phyloP scores from a whole-genome alignment of 768 basidiomycete species.

The Leccinum boreale region DNA sequence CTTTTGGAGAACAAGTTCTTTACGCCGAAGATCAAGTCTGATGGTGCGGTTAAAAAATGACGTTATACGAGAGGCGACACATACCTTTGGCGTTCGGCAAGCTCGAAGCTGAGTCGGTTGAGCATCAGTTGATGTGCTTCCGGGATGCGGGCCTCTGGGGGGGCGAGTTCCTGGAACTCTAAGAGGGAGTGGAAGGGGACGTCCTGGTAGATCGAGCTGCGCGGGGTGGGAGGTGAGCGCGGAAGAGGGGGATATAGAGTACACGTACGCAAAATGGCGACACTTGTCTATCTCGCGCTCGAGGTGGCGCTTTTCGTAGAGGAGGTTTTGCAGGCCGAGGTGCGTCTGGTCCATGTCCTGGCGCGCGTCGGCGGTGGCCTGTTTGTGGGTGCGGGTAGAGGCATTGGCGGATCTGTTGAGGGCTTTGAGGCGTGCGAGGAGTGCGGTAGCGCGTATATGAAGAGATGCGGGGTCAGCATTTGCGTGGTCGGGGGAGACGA shows the following conservation, averaged over 20 bases:
- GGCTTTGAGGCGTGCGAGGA: constrained; percentile 76
- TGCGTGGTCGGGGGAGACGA: constrained; percentile 54
- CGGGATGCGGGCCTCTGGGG: constrained; percentile 57
- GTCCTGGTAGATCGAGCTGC: constrained; percentile 86
- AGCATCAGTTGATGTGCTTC: constrained; percentile 86
- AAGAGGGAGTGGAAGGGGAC: constrained; percentile 69
- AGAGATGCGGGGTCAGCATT: constrained; percentile 39
- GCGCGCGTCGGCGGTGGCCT: constrained; percentile 68
- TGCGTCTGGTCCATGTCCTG: constrained; percentile 90
- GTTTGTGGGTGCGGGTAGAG: constrained; percentile 67
- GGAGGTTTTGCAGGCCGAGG: constrained; percentile 79
- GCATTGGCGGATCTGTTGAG: constrained; percentile 73
- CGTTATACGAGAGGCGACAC: constrained; percentile 10
- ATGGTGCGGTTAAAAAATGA: background rate
- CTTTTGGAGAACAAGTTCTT: constrained; percentile 65
- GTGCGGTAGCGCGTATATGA: constrained; percentile 67
- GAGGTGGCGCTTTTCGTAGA: constrained; percentile 87
- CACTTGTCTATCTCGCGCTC: constrained; percentile 92
- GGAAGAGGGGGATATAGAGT: background rate
- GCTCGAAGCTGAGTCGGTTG: constrained; percentile 82
- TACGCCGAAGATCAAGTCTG: constrained; percentile 70
- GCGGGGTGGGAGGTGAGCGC: constrained; percentile 1
- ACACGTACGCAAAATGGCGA: constrained; percentile 81
- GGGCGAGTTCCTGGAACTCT: constrained; percentile 69
- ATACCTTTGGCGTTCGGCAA: constrained; percentile 84